These are phyloP conservation scores for Trichosporon faecale DNA, from an alignment of 1,284 basidiomycete species.

Conservation along the genomic window DNA sequence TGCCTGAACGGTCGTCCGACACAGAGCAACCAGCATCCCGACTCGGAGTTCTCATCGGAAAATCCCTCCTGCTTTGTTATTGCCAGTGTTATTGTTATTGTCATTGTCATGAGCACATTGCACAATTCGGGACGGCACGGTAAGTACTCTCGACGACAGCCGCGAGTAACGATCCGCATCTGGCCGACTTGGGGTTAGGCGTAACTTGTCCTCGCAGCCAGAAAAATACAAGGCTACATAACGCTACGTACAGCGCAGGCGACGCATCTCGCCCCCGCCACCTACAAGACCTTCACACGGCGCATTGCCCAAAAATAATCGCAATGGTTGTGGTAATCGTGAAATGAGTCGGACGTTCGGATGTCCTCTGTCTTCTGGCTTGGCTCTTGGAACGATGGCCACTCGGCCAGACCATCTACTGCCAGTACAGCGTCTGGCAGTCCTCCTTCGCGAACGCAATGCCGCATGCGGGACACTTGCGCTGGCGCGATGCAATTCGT, in stretches of 20 bases:
- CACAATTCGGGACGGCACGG: not conserved
- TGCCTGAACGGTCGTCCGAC: no score
- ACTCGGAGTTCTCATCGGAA: not conserved
- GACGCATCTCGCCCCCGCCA: not conserved
- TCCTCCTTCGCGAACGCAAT: slow-evolving; percentile 81
- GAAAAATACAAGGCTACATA: slow-evolving; percentile 9
- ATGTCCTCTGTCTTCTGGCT: no score
- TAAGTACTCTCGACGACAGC: no score
- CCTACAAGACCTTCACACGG: not conserved
- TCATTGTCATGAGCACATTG: no score
- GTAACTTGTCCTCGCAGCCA: not conserved
- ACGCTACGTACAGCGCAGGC: not conserved
- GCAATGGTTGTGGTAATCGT: not conserved
- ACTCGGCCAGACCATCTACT: slow-evolving; percentile 53
- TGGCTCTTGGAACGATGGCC: no score
- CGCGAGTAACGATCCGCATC: no score
- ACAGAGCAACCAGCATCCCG: no score
- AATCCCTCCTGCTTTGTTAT: not conserved
- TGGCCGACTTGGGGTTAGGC: not conserved
- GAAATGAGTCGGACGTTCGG: not conserved
- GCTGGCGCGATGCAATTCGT: slow-evolving; percentile 82
- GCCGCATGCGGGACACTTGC: slow-evolving; percentile 92
- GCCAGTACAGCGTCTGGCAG: slow-evolving; percentile 79
- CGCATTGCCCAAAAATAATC: not conserved
- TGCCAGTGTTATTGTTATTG: not conserved